Evolutionary conservation across 345 rosid genomes (phyloP).

Genomic region (Linum usitatissimum): DNA sequence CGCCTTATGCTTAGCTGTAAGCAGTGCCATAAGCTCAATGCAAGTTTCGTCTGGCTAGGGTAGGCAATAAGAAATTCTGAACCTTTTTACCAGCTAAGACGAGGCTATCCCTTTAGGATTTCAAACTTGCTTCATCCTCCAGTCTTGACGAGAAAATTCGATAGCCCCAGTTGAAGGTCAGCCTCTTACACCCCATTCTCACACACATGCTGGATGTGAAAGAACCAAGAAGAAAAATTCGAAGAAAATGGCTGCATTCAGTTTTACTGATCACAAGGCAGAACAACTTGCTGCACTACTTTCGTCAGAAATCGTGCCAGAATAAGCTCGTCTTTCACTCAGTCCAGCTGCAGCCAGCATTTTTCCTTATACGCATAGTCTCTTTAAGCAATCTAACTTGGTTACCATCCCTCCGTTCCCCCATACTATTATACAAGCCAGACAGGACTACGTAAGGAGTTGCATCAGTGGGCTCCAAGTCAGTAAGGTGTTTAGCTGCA

Average conservation of each 20-base stretch:
- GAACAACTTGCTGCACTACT: neutral
- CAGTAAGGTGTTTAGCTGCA: constrained; percentile 46
- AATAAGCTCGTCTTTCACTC: constrained; percentile 7
- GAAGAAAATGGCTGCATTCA: too few species aligned
- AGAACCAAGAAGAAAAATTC: too few species aligned
- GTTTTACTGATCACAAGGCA: too few species aligned
- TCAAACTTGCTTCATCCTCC: too few species aligned
- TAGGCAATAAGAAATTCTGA: too few species aligned
- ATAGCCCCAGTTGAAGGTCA: too few species aligned
- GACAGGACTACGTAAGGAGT: constrained; percentile 66
- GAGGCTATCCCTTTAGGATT: too few species aligned
- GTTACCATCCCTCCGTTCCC: constrained; percentile 32
- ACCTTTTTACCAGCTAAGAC: too few species aligned
- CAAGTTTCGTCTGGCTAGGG: too few species aligned
- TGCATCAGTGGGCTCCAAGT: constrained; percentile 58
- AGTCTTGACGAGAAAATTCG: too few species aligned
- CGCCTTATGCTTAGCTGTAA: neutral
- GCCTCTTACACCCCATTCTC: too few species aligned
- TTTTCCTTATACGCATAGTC: constrained; percentile 49
- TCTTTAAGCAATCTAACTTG: constrained; percentile 32
- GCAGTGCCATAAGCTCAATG: neutral
- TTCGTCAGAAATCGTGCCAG: neutral
- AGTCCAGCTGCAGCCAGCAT: constrained; percentile 78
- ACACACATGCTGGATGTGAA: too few species aligned
- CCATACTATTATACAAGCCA: constrained; percentile 36